Evolutionary conservation across 306 rosid genomes (phyloP), one percentile per base, ranked within the genome.

Genomic region (Macrotyloma uniflorum): DNA sequence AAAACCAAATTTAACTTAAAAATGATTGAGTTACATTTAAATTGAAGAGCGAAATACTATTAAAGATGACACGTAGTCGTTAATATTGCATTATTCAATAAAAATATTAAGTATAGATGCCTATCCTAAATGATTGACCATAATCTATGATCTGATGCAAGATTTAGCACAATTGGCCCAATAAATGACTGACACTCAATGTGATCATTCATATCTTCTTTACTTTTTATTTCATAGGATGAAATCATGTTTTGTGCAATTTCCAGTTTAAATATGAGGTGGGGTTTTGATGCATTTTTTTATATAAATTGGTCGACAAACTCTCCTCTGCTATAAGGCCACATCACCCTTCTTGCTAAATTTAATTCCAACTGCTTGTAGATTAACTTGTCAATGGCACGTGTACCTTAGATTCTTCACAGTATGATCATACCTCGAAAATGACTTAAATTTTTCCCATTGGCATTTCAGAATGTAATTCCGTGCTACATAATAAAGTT

Each of bases 381-480:
- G 67, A 81, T 59, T 59, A 81, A 49, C 66, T 70, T 61, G 69
- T n/a, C 74, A 50, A 42, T 66, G 33, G 77, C 74, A 68, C 72
- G 76, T 70, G 83, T 66, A 50, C 50, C 70, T 71, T 51, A 58
- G 71, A 86, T 85, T 80, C 85, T 69, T 78, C 65, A 63, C 45
- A 13, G 83, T 71, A 50, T 67, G 80, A 71, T 75, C 63, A 72
- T 66, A 67, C 62, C 54, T 70, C 46, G 51, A 54, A 54, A 54
- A 67, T 28, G 68, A 38, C 64, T 64, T 68, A 16, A 8, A 46
- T 72, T 61, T 59, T 42, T 23, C 30, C 71, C 38, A 35, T 45
- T 74, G 62, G 76, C 58, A 74, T 76, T 58, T 77, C 36, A 33
- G n/a, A 61, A 76, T 42, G 30, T 50, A 38, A 67, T 73, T 45